These are phyloP conservation scores for Strobilomyces dryophilus DNA, from an alignment of 768 basidiomycete species.

Conservation along the genomic window DNA sequence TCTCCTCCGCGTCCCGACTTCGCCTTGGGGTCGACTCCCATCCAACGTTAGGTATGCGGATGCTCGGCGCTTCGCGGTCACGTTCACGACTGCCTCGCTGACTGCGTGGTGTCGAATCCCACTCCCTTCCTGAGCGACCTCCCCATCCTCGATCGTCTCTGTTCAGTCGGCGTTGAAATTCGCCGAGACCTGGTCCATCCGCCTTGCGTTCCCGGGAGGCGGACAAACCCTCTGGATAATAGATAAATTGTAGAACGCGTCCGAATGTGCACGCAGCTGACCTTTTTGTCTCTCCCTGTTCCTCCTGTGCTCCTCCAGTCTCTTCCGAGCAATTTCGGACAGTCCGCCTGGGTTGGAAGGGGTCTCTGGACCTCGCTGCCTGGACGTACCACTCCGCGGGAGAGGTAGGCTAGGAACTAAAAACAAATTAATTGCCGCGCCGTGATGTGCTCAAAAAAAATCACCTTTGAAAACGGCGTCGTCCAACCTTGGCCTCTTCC, in stretches of 20 bases:
- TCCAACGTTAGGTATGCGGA: slow-evolving; percentile 85
- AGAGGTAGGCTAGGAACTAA: slow-evolving; percentile 78
- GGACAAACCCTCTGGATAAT: slow-evolving; percentile 60
- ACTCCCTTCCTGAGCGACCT: slow-evolving; percentile 34
- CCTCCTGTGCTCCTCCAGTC: slow-evolving; percentile 74
- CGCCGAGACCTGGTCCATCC: slow-evolving; percentile 77
- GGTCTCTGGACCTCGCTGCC: slow-evolving; percentile 84
- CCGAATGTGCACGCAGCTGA: slow-evolving; percentile 14
- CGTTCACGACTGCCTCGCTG: slow-evolving; percentile 39
- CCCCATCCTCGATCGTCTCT: slow-evolving; percentile 57
- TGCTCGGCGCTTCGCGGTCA: slow-evolving; percentile 69
- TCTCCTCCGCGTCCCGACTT: slow-evolving; percentile 48
- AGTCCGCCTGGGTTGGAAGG: slow-evolving; percentile 92
- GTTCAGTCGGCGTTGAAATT: slow-evolving; percentile 92
- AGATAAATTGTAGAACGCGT: background rate
- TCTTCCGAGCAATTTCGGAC: slow-evolving; percentile 64
- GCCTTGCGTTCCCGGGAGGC: slow-evolving; percentile 51
- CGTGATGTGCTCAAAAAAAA: background rate
- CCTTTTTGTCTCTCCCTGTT: slow-evolving; percentile 69
- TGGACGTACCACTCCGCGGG: slow-evolving; percentile 48
- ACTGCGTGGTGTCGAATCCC: slow-evolving; percentile 63
- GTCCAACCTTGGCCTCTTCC: slow-evolving; percentile 62
- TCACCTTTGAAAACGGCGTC: slow-evolving; percentile 88
- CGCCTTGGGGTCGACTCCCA: slow-evolving; percentile 92
- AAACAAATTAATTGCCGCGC: background rate